Conservation (phyloP, 2,329 filamentous ascomycete genomes). For the Botryotinia calthae region DNA sequence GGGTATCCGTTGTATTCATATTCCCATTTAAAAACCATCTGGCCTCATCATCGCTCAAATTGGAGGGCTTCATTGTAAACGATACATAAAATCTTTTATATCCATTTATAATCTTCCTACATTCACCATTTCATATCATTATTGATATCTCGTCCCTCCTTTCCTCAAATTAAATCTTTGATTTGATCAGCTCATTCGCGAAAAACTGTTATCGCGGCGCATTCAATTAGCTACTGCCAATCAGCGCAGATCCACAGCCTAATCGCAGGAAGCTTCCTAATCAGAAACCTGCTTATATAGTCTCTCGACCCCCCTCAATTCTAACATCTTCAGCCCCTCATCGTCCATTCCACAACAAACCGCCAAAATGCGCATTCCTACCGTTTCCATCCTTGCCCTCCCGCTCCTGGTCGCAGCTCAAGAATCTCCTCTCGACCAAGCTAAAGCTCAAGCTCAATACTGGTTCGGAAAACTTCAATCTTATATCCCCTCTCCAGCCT, state of each 20-base stretch:
- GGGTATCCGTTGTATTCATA: background rate
- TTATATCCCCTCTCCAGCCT: slow-evolving; percentile 50
- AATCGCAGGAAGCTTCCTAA: slow-evolving; percentile 1
- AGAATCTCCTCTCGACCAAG: slow-evolving; percentile 52
- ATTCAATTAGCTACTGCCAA: slow-evolving; percentile 6
- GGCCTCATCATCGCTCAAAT: slow-evolving; percentile 6
- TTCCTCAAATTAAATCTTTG: background rate
- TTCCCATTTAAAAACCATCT: background rate
- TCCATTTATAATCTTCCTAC: background rate
- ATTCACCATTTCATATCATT: background rate
- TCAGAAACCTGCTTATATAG: slow-evolving; percentile 3
- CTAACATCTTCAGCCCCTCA: background rate
- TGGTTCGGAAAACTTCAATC: slow-evolving; percentile 60
- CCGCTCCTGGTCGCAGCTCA: slow-evolving; percentile 55
- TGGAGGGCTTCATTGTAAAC: background rate
- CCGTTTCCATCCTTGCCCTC: slow-evolving; percentile 51
- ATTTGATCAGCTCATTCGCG: background rate
- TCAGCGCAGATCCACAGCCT: background rate
- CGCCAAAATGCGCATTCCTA: slow-evolving; percentile 55
- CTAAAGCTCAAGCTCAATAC: slow-evolving; percentile 62
- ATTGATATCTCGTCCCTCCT: background rate
- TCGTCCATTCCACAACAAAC: background rate
- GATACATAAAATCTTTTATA: background rate
- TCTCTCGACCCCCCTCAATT: background rate
- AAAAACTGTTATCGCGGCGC: slow-evolving; percentile 15